These are phyloP conservation scores for Linnemannia zychae DNA, from an alignment of 192 early-diverging fungal genomes.

Conservation along the genomic window DNA sequence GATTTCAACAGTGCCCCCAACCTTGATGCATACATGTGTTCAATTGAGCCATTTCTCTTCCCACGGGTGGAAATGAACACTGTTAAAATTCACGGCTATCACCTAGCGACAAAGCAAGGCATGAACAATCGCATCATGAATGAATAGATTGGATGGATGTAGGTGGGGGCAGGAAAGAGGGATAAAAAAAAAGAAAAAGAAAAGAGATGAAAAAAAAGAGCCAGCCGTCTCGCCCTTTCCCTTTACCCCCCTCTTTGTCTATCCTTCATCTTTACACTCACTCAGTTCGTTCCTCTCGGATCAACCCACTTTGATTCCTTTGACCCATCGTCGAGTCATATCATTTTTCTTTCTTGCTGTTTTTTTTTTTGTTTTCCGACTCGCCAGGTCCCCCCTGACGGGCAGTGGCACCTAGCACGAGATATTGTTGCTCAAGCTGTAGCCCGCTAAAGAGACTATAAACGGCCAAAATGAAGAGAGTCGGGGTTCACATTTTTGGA, in stretches of 20 bases:
- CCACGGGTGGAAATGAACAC: not conserved
- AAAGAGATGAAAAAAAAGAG: not conserved
- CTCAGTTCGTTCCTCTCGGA: not conserved
- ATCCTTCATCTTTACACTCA: not conserved
- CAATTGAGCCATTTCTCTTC: not conserved
- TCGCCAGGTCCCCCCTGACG: too few species aligned
- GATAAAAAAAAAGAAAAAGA: conserved; percentile 6
- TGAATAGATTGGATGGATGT: not conserved
- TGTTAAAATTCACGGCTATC: not conserved
- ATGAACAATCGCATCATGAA: not conserved
- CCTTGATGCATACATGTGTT: not conserved
- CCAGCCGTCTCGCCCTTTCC: not conserved
- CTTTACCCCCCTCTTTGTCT: not conserved
- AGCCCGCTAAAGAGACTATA: not conserved
- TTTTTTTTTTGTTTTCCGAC: conserved; percentile 13
- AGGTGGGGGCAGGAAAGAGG: not conserved
- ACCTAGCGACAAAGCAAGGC: not conserved
- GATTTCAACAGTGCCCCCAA: not conserved
- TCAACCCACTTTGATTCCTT: conserved; percentile 1
- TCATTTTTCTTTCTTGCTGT: not conserved
- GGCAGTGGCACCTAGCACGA: not conserved
- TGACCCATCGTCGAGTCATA: not conserved
- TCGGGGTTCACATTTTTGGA: not conserved
- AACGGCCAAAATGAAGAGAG: not conserved
- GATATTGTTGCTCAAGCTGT: not conserved